Percentiles rank a stretch among this genome's conserved stretches.
Conservation (phyloP, 2,329 filamentous ascomycete species). For the Aureobasidium leucospermi region DNA sequence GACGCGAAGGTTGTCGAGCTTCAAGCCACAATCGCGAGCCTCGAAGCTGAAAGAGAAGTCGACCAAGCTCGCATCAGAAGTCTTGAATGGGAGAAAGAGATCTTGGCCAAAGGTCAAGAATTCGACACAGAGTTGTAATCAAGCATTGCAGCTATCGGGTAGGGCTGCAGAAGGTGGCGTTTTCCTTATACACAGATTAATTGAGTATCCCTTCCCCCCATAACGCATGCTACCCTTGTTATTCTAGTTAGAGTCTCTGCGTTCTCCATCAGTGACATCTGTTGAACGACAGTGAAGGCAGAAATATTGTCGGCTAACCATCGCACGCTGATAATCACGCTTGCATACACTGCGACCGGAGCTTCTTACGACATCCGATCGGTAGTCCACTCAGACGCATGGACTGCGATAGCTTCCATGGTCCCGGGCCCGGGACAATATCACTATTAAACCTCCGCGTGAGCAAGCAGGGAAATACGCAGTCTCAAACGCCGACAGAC, state of each 20-base stretch:
- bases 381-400: not conserved
- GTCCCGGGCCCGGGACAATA: slow-evolving; percentile 1
- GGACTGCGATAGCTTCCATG: not conserved
- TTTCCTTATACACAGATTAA: slow-evolving; percentile 5
- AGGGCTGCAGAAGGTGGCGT: slow-evolving; percentile 12
- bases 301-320: not conserved
- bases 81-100: slow-evolving; percentile 5
- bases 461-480: slow-evolving; percentile 4
- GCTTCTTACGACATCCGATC: not conserved
- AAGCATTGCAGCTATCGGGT: not conserved
- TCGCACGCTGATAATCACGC: not conserved
- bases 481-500: slow-evolving; percentile 10
- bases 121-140: slow-evolving; percentile 4
- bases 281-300: not conserved
- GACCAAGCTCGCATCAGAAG: not conserved
- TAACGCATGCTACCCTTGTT: not conserved
- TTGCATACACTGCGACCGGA: not conserved
- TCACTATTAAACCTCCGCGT: not conserved
- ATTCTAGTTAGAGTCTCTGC: not conserved
- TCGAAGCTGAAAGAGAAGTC: slow-evolving; percentile 51
- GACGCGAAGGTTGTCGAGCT: slow-evolving; percentile 60
- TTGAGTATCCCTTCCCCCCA: not conserved
- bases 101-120: not conserved
- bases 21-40: slow-evolving; percentile 53
- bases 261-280: not conserved